These are phyloP conservation scores for Funneliformis caledonium DNA, from an alignment of 371 early-diverging fungal genomes.

Conservation along the genomic window DNA sequence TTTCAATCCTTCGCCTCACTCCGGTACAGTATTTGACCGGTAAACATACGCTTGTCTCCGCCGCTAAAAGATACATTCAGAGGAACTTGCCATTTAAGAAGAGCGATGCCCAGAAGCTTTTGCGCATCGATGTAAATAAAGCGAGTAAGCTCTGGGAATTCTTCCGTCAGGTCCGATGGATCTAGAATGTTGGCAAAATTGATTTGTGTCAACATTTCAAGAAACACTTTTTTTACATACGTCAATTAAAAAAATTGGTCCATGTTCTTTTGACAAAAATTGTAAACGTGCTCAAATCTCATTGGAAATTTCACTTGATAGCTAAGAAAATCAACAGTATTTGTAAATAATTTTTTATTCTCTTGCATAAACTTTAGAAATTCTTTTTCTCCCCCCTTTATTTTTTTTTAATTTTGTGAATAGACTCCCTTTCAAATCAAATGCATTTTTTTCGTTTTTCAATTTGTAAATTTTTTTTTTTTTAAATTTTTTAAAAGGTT, in stretches of 20 bases:
- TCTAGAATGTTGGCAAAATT: background rate
- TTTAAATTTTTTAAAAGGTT: too few relatives aligned
- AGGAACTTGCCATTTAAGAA: slow-evolving; percentile 54
- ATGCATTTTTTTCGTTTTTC: too few relatives aligned
- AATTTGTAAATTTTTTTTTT: too few relatives aligned
- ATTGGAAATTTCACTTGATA: too few relatives aligned
- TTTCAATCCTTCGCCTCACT: slow-evolving; percentile 32
- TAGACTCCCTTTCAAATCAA: background rate
- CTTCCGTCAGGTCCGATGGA: slow-evolving; percentile 63
- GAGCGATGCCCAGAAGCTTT: slow-evolving; percentile 72
- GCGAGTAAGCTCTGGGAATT: slow-evolving; percentile 68
- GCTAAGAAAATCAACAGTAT: too few relatives aligned
- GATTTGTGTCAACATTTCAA: background rate
- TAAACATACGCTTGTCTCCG: slow-evolving; percentile 36
- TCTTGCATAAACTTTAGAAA: background rate
- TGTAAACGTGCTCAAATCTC: too few relatives aligned
- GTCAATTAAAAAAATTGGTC: background rate
- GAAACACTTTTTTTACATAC: background rate
- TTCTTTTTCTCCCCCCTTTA: background rate
- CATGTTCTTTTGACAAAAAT: too few relatives aligned
- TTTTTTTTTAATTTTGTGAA: background rate
- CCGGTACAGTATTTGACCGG: slow-evolving; percentile 37
- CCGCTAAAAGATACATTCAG: slow-evolving; percentile 19
- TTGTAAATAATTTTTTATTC: background rate
- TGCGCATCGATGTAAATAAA: slow-evolving; percentile 76